Evolutionary conservation across 106 monocot genomes (phyloP).

Genomic region (Cymbidium sinense): DNA sequence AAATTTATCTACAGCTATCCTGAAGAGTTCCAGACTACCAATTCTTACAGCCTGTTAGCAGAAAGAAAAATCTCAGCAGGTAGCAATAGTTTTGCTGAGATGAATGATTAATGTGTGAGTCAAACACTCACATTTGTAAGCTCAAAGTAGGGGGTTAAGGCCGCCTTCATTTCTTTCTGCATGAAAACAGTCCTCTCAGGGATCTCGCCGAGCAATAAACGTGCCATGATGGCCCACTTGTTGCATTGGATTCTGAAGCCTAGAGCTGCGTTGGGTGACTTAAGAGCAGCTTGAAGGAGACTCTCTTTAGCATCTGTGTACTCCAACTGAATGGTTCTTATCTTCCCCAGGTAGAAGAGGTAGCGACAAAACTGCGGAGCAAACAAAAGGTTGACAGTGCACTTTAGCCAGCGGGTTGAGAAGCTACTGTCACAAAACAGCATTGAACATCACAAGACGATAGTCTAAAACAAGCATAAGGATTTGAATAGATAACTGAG

Average conservation of each 20-base stretch:
- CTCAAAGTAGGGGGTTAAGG: slow-evolving; percentile 86
- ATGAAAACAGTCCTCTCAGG: slow-evolving; percentile 96
- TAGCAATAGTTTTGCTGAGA: too few relatives aligned
- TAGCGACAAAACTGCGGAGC: slow-evolving; percentile 96
- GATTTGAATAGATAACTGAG: too few relatives aligned
- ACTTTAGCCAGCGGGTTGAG: neutral
- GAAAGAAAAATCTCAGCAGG: neutral
- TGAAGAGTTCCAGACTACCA: slow-evolving; percentile 86
- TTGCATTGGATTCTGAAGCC: slow-evolving; percentile 93
- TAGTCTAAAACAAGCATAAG: too few relatives aligned
- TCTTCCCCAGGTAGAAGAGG: slow-evolving; percentile 90
- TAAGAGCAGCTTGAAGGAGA: slow-evolving; percentile 87
- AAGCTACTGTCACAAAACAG: neutral
- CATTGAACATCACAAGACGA: neutral
- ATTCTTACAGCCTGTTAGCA: slow-evolving; percentile 71
- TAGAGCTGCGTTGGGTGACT: slow-evolving; percentile 74
- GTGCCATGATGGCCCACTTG: slow-evolving; percentile 92
- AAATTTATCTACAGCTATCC: slow-evolving; percentile 70
- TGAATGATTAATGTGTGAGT: neutral
- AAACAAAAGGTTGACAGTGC: neutral
- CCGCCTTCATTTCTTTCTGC: slow-evolving; percentile 98
- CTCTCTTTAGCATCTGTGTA: slow-evolving; percentile 97
- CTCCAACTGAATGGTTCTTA: slow-evolving; percentile 95
- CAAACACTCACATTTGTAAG: slow-evolving; percentile 70
- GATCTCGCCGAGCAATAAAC: slow-evolving; percentile 89